Evolutionary conservation across 345 rosid species (phyloP), one percentile per base, ranked within the genome.

Genomic region (Sonneratia alba): DNA sequence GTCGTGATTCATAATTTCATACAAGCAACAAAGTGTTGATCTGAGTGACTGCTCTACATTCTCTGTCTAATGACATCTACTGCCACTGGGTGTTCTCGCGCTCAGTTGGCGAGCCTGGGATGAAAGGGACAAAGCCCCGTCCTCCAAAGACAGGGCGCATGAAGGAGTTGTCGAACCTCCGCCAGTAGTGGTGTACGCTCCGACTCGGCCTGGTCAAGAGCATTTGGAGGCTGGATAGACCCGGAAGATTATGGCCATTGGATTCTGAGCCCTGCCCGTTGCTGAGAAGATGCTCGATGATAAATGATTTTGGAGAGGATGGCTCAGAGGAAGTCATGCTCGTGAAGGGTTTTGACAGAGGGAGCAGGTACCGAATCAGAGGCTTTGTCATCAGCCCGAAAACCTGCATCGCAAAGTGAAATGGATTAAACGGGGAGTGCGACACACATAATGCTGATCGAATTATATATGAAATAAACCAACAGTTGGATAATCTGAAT

Each of bases 61-160:
- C 38, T 11, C 27, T 12, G 8, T 10, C n/a, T 1, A 57, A 24
- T 32, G 34, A 24, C 34, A 32, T 27, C 66, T 76, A 80, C 5
- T 38, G 75, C 85, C 87, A 86, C 59, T 79, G 82, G 12, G 47
- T 77, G 74, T 71, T 75, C 68, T 75, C 79, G 40, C 64, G 71
- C 12, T 88, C 97, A 6, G 80, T 66, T 0, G 97, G 97, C 22
- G 97, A 90, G 70, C 92, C 87, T 0, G 93, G 93, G 75, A 81
- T 79, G 16, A 79, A 47, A 8, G 88, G 89, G 7, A 84, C 83
- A 6, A 91, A 85, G n/a, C 98, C 97, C 14, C 96, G 78, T 37
- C 98, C 97, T 6, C 97, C 97, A 66, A 90, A 91, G 40, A 84
- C 86, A 7, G 93, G 97, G 66, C 98, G 76, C 98, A 91, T 94